Base-by-base conservation (phyloP, 2,329 filamentous ascomycete species). In the Paraphoma sp. region DNA sequence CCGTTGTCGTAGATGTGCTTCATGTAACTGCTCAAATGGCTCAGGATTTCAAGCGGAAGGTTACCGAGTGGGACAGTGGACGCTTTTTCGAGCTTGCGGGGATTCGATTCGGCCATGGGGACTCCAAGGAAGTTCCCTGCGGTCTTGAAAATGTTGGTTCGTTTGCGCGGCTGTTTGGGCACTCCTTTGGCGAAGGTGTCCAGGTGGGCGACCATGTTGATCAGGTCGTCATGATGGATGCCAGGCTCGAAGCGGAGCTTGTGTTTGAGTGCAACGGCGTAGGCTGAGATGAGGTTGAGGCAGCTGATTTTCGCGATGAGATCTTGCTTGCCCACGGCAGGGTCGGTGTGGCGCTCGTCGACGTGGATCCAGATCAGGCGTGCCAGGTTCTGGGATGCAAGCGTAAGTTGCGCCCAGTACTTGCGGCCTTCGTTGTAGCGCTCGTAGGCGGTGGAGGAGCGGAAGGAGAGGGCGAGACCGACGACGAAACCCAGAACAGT, bases 291-390 rank as follows among this genome's bases (percentile, higher is more conserved):
- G 11, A 95, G 81, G 73, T 95, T 94, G 75, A 94, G 85, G 29
- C 62, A 68, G 53, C 60, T 66, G 48, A 92, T 74, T 76, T 93
- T 94, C 49, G 81, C 83, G 2, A 94, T 81, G 0, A 93, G 69
- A 59, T 89, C 87, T 45, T 89, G 82, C 65, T 91, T 91, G 7
- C 82, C 82, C 6, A 81, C 53, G 48, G 83, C 78, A 8, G 63
- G 52, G 29, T 82, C 80, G n/a, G 81, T 77, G 40, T 70, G 65
- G 10, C 89, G 80, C 70, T 91, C 89, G 2, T 80, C 73, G 6
- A 85, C 83, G 65, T 96, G 90, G 40, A 97, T 83, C 93, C 93
- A 97, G 70, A 95, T 91, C n/a, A 91, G 81, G n/a, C 93, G 88
- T 4, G 85, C 82, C 18, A 88, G 75, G 49, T 83, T 86, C 50